Base-by-base conservation (phyloP, 2,329 filamentous ascomycete genomes). In the Ophiostoma piceae region DNA sequence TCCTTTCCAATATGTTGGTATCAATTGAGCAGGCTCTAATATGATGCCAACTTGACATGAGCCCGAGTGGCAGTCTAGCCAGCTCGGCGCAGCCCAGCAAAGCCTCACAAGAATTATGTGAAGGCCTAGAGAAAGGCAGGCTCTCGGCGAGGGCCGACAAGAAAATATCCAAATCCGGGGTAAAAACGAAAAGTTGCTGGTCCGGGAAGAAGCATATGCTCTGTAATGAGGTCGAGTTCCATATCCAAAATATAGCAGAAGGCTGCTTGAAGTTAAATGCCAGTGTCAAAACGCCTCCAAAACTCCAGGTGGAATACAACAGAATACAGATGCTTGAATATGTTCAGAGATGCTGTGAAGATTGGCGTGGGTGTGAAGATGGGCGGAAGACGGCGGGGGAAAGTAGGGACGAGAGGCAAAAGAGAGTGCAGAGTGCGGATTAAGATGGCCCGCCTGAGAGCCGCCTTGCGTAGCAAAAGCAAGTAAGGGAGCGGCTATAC, bases 31-130 rank as follows among this genome's bases (percentile, higher is more conserved):
- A 35, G 35, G 62, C 62, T 41, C 35, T 35, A 65, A 22, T 41
- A 39, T 65, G 62, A 65, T 65, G 62, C 62, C 62, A 65, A 65
- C 62, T 65, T 65, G 62, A 65, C 62, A 65, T 65, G 32, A 39
- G 35, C 62, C 35, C 57, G 26, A 32, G 26, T 62, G 26, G 26
- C 57, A 35, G 22, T 16, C 26, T 35, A 5, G 35, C 51, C 62
- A 39, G 62, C 35, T 39, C 32, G 35, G 19, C n/a, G 62, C 19
- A 39, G 16, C 19, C 62, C 32, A 39, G n/a, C 6, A 65, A n/a
- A 39, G 32, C 62, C 35, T 35, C 35, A 65, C 19, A n/a, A 39
- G 22, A 19, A 4, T 65, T 22, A 8, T 65, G 7, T 12, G 1
- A 22, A 22, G 14, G n/a, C 35, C 35, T 22, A 26, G 35, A 11